These are phyloP conservation scores for Cladosporium colombiae DNA, from an alignment of 2,329 filamentous ascomycete genomes.

Conservation along the genomic window DNA sequence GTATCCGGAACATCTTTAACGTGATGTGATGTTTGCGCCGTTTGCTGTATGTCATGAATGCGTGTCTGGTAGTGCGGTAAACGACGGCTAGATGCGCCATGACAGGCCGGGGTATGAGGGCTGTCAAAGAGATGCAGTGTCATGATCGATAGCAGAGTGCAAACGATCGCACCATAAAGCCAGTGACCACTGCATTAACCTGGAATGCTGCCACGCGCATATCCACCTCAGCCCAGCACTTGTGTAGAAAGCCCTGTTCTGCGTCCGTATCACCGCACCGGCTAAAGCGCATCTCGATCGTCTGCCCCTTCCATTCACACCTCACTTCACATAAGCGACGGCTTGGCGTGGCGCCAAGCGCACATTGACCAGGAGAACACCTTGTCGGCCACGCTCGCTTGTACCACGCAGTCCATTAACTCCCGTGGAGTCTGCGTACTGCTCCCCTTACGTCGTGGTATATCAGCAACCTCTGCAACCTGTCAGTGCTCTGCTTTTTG, in stretches of 20 bases:
- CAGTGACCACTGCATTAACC: slow-evolving; percentile 21
- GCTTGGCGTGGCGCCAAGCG: slow-evolving; percentile 18
- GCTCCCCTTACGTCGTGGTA: slow-evolving; percentile 13
- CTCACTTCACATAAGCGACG: slow-evolving; percentile 13
- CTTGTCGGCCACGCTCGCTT: slow-evolving; percentile 15
- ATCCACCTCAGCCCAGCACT: slow-evolving; percentile 9
- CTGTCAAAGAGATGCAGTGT: slow-evolving; percentile 10
- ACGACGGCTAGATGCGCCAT: slow-evolving; percentile 10
- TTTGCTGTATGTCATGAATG: slow-evolving; percentile 9
- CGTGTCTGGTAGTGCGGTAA: not conserved
- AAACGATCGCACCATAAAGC: slow-evolving; percentile 13
- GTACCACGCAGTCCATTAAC: not conserved
- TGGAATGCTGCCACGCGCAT: slow-evolving; percentile 18
- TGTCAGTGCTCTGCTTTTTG: slow-evolving; percentile 12
- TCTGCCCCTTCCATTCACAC: slow-evolving; percentile 3
- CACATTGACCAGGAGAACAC: slow-evolving; percentile 11
- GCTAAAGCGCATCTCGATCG: slow-evolving; percentile 8
- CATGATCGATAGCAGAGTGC: slow-evolving; percentile 6
- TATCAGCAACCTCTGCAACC: slow-evolving; percentile 13
- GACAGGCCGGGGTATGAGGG: slow-evolving; percentile 4
- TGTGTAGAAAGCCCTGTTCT: not conserved
- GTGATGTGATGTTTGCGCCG: slow-evolving; percentile 4
- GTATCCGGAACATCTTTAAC: not conserved
- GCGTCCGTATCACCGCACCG: slow-evolving; percentile 16
- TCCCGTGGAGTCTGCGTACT: slow-evolving; percentile 1